A percentile compares a stretch with the other conserved stretches of the same genome.
Conservation (phyloP, 208 protist species). For the Acanthamoeba royreba region DNA sequence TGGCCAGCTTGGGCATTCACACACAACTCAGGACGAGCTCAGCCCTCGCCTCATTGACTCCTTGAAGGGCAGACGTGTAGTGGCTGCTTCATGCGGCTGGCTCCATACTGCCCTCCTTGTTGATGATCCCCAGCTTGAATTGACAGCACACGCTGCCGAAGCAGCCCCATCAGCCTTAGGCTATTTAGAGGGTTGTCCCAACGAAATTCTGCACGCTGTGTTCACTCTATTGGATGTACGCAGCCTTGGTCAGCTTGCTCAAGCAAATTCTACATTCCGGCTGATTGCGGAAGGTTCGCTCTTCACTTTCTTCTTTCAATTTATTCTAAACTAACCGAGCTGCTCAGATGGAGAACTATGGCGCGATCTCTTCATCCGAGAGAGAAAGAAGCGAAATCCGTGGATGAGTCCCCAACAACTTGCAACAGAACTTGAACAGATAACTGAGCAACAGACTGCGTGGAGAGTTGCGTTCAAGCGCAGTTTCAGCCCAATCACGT, state of each 20-base stretch:
- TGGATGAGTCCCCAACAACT: not conserved
- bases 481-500: not conserved
- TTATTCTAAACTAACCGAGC: no score
- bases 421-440: not conserved
- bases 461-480: not conserved
- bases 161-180: not conserved
- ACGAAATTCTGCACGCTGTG: not conserved
- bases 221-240: not conserved
- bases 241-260: not conserved
- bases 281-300: not conserved
- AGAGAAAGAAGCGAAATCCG: not conserved
- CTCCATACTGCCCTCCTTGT: not conserved
- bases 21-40: not conserved
- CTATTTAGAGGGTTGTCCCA: not conserved
- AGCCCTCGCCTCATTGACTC: not conserved
- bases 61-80: not conserved
- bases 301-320: no score
- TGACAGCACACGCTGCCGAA: no score
- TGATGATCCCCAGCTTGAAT: not conserved
- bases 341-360: not conserved
- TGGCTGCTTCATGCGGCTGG: not conserved
- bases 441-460: not conserved
- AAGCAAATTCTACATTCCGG: not conserved
- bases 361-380: not conserved
- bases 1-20: not conserved